phyloP scores from a whole-genome alignment of 1,284 basidiomycete species.

The Trichosporon coremiiforme region DNA sequence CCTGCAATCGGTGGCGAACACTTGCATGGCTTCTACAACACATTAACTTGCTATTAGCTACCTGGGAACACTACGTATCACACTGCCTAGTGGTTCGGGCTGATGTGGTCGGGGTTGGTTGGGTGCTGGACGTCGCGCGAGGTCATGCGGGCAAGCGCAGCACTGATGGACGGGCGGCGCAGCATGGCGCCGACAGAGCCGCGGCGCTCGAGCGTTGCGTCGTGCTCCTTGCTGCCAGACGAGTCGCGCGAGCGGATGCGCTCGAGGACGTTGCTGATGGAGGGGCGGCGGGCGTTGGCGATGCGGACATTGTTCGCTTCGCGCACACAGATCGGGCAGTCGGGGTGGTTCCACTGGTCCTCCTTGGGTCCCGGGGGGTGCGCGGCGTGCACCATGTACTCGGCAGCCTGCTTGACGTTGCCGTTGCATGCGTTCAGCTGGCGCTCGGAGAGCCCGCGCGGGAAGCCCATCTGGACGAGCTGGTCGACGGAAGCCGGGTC shows the following conservation, averaged over 20 bases:
- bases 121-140: conserved; percentile 23
- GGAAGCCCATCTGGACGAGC: conserved; percentile 32
- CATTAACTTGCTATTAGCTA: too few relatives aligned
- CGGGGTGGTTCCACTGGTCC: conserved; percentile 50
- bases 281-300: conserved; percentile 24
- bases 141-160: conserved; percentile 26
- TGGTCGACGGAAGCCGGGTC: conserved; percentile 17
- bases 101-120: neutral
- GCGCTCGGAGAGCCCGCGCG: conserved; percentile 22
- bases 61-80: too few relatives aligned
- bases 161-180: conserved; percentile 26
- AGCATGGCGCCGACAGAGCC: conserved; percentile 30
- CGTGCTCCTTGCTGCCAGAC: neutral
- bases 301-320: conserved; percentile 27
- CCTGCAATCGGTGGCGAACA: conserved; percentile 4
- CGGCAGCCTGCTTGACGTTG: conserved; percentile 25
- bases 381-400: conserved; percentile 30
- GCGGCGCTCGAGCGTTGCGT: conserved; percentile 18
- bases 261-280: conserved; percentile 23
- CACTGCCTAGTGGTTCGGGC: neutral
- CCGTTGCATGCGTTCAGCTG: conserved; percentile 23
- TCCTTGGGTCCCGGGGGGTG: conserved; percentile 42
- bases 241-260: conserved; percentile 23
- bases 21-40: too few relatives aligned
- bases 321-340: conserved; percentile 33